Evolutionary conservation across 495 filamentous ascomycete genomes (phyloP), one percentile per base, ranked within the genome.

Genomic region (Penicillium malachiteum): DNA sequence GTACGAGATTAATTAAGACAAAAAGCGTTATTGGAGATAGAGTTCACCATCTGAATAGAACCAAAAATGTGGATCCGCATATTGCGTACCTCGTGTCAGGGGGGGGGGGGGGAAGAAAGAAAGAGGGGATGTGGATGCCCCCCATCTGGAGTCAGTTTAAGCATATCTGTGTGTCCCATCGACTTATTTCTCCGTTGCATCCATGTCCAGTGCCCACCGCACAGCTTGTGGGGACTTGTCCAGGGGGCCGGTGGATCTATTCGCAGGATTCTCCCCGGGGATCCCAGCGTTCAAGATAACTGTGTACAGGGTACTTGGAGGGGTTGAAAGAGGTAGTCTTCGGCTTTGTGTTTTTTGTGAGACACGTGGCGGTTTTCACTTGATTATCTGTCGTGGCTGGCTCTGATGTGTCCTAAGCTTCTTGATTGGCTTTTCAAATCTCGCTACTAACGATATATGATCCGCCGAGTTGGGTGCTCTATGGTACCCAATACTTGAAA

Each of bases 131-230:
- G 52, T 55, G 53, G 54, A 32, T 59, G 46, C 55, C 51, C 57
- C 52, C 48, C 59, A 58, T 65, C 55, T 65, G 65, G 59, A 63
- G 65, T 68, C 55, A 66, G 65, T 57, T 68, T 68, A 68, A 68
- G 65, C 65, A 68, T 68, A 68, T 68, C 65, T 67, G 55, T 51
- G 62, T 63, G 50, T 62, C 55, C 60, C 60, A 57, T 59, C 57
- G 52, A 55, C 38, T 52, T 62, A 54, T 65, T 63, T 60, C 55
- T 66, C 62, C 65, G 59, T 65, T 52, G 60, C 63, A 68, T 61
- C 65, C 65, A 66, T 68, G 65, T 65, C 53, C 58, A 60, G 63
- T 66, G 65, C 56, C 65, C 65, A 68, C 65, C 54, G 44, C 58
- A 26, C 34, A 37, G 53, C 45, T 33, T 50, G 62, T 67, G 64